Evolutionary conservation across 768 basidiomycete genomes (phyloP).

Genomic region (Suillus subaureus): DNA sequence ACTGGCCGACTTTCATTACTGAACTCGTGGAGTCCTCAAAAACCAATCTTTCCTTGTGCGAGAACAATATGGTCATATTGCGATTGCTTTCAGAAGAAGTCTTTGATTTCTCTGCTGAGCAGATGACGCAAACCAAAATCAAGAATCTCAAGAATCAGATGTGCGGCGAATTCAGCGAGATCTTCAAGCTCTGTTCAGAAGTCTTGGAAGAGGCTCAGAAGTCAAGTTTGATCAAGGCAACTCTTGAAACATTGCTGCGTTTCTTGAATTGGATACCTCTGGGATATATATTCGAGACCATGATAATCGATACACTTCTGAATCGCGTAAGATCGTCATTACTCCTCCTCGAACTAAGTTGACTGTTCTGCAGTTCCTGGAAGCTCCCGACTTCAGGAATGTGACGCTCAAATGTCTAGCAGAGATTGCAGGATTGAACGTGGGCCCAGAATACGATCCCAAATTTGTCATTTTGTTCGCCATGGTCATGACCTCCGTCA

Average conservation of each 20-base stretch:
- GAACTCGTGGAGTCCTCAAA: slow-evolving; percentile 98
- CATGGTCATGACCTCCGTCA: slow-evolving; percentile 97
- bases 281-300: slow-evolving; percentile 98
- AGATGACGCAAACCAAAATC: slow-evolving; percentile 97
- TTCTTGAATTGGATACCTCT: slow-evolving; percentile 99
- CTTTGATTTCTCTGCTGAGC: slow-evolving; percentile 97
- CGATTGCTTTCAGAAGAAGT: slow-evolving; percentile 98
- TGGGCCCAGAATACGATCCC: slow-evolving; percentile 95
- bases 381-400: slow-evolving; percentile 96
- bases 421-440: slow-evolving; percentile 93
- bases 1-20: slow-evolving; percentile 97
- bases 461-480: slow-evolving; percentile 98
- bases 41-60: slow-evolving; percentile 93
- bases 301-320: slow-evolving; percentile 91
- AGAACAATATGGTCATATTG: slow-evolving; percentile 99
- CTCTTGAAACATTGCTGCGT: slow-evolving; percentile 89
- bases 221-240: slow-evolving; percentile 90
- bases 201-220: slow-evolving; percentile 98
- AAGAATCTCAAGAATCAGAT: slow-evolving; percentile 98
- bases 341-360: slow-evolving; percentile 15
- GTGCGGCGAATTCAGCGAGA: slow-evolving; percentile 96
- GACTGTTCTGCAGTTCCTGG: slow-evolving; percentile 72
- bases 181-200: slow-evolving; percentile 97
- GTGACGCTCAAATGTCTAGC: slow-evolving; percentile 95
- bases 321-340: slow-evolving; percentile 67